These are phyloP conservation scores for Piromyces finnis DNA, from an alignment of 192 early-diverging fungal genomes.

Conservation along the genomic window DNA sequence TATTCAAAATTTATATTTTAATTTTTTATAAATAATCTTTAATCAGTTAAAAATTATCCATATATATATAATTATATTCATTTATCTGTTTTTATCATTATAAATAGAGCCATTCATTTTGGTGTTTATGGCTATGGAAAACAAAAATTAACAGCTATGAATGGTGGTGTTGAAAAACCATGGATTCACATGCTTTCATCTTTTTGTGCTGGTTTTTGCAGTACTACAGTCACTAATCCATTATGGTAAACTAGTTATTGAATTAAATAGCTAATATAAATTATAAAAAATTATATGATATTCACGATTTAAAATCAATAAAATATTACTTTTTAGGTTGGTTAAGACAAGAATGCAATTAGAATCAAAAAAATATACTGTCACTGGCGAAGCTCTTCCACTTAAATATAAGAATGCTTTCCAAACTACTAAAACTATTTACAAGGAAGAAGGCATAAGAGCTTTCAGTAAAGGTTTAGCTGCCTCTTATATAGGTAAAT, in stretches of 20 bases:
- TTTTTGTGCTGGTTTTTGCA: slow-evolving; percentile 44
- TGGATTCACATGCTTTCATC: slow-evolving; percentile 68
- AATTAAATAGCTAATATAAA: not conserved
- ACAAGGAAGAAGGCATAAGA: slow-evolving; percentile 59
- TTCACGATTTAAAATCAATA: not conserved
- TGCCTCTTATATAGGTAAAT: slow-evolving; percentile 62
- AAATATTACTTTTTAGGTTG: slow-evolving; percentile 21
- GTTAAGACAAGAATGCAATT: slow-evolving; percentile 93
- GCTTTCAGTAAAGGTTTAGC: slow-evolving; percentile 82
- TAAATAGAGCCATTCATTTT: slow-evolving; percentile 88
- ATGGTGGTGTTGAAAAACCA: slow-evolving; percentile 57
- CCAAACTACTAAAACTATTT: slow-evolving; percentile 46
- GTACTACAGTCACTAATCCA: slow-evolving; percentile 74
- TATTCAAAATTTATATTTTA: not conserved
- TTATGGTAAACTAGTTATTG: slow-evolving; percentile 36
- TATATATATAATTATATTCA: no score
- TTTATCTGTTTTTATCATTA: no score
- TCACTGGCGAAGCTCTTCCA: slow-evolving; percentile 7
- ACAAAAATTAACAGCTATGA: slow-evolving; percentile 50
- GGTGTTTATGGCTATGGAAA: slow-evolving; percentile 83
- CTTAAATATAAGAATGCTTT: slow-evolving; percentile 54
- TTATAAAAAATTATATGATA: no score
- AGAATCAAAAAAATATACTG: slow-evolving; percentile 17
- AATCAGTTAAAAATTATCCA: no score
- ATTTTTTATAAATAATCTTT: no score